Percentiles rank a stretch among this genome's conserved stretches.
These are phyloP conservation scores for Drechslerella dactyloides DNA, from an alignment of 2,329 filamentous ascomycete genomes.

Conservation along the genomic window DNA sequence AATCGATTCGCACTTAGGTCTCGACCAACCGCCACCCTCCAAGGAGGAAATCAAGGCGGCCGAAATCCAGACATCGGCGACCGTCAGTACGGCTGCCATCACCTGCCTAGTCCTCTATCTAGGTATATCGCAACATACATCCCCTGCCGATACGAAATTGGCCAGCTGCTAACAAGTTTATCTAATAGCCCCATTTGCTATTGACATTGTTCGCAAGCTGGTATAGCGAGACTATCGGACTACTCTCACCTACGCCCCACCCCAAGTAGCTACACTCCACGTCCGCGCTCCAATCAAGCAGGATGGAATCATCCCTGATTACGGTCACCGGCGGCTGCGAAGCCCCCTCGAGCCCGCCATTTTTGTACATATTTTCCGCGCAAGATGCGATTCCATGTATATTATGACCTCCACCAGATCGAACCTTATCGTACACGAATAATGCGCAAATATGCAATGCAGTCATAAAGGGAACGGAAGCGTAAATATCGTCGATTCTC, in stretches of 20 bases:
- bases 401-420: slow-evolving; percentile 33
- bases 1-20: slow-evolving; percentile 63
- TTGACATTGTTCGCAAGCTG: slow-evolving; percentile 65
- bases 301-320: slow-evolving; percentile 14
- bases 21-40: slow-evolving; percentile 69
- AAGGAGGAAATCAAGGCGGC: slow-evolving; percentile 71
- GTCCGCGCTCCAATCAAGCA: too few species aligned
- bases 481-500: slow-evolving; percentile 17
- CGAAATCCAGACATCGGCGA: slow-evolving; percentile 71
- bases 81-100: slow-evolving; percentile 71
- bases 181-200: slow-evolving; percentile 64
- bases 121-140: slow-evolving; percentile 65
- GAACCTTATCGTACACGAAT: slow-evolving; percentile 42
- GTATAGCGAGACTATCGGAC: slow-evolving; percentile 56
- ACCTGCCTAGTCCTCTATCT: slow-evolving; percentile 75
- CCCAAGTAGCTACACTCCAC: background rate
- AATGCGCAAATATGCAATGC: background rate
- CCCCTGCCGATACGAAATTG: background rate
- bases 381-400: slow-evolving; percentile 22
- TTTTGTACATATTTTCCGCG: slow-evolving; percentile 13
- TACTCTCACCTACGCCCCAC: background rate
- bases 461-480: slow-evolving; percentile 3
- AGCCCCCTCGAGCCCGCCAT: background rate
- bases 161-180: background rate
- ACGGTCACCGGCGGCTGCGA: background rate